Conservation (phyloP, 805 yeast species). For the Saccharomycopsis microspora region DNA sequence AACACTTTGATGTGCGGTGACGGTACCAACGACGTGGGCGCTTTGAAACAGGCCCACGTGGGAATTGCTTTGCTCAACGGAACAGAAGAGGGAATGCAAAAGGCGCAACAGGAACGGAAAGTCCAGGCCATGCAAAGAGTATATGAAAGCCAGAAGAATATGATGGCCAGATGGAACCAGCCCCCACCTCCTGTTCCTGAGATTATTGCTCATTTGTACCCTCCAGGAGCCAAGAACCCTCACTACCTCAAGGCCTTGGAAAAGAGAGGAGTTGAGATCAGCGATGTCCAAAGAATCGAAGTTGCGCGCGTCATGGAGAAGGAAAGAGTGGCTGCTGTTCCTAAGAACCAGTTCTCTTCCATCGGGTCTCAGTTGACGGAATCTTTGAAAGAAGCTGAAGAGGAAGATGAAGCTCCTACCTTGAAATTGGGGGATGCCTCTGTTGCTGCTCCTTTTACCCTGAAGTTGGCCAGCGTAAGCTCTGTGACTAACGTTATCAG, state of each 20-base stretch:
- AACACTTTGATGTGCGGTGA: constrained; percentile 98
- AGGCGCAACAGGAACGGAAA: constrained; percentile 71
- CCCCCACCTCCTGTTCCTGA: constrained; percentile 78
- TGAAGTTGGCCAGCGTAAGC: constrained; percentile 83
- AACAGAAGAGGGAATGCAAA: constrained; percentile 87
- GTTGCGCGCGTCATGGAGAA: constrained; percentile 35
- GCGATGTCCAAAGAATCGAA: constrained; percentile 52
- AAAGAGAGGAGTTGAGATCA: constrained; percentile 67
- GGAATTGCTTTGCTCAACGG: constrained; percentile 98
- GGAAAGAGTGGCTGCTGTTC: constrained; percentile 26
- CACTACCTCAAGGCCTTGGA: constrained; percentile 78
- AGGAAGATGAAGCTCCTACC: constrained; percentile 75
- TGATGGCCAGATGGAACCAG: constrained; percentile 73
- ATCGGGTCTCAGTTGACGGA: constrained; percentile 58
- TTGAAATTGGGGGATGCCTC: constrained; percentile 97
- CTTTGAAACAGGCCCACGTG: constrained; percentile 94
- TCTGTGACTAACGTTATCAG: constrained; percentile 90
- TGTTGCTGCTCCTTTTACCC: constrained; percentile 97
- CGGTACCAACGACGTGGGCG: constrained; percentile 99
- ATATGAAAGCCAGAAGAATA: constrained; percentile 74
- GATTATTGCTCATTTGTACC: constrained; percentile 86
- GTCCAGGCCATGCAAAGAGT: constrained; percentile 51
- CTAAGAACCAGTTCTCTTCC: constrained; percentile 19
- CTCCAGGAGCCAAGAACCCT: constrained; percentile 91
- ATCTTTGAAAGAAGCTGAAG: constrained; percentile 44